These are phyloP conservation scores for Colletotrichum cordylinicola DNA, from an alignment of 2,329 filamentous ascomycete genomes.

Conservation along the genomic window DNA sequence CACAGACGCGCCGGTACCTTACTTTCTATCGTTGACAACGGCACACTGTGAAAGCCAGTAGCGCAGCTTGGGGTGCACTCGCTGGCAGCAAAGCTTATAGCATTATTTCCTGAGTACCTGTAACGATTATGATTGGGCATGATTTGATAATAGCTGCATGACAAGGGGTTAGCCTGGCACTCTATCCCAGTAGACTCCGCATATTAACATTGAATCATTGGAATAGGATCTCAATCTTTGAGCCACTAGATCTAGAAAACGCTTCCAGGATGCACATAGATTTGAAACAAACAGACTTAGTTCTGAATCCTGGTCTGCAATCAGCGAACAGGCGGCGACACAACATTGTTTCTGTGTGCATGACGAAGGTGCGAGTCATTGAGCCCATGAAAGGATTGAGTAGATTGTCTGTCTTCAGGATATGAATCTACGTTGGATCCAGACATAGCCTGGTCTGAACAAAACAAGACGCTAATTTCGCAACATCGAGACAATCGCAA, in stretches of 20 bases:
- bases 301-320: background rate
- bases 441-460: background rate
- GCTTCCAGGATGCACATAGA: background rate
- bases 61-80: background rate
- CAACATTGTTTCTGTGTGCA: background rate
- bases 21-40: background rate
- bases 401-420: background rate
- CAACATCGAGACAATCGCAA: background rate
- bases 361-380: background rate
- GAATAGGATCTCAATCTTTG: background rate
- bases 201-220: background rate
- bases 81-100: background rate
- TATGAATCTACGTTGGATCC: background rate
- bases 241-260: background rate
- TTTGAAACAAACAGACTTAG: background rate
- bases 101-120: fast-evolving
- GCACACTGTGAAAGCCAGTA: background rate
- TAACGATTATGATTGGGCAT: background rate
- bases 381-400: background rate
- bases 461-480: background rate
- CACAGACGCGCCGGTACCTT: background rate
- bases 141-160: background rate
- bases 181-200: background rate
- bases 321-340: fast-evolving
- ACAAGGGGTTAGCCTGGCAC: background rate